Conservation (phyloP, 164 flowering plant genomes). For the Sedum album region DNA sequence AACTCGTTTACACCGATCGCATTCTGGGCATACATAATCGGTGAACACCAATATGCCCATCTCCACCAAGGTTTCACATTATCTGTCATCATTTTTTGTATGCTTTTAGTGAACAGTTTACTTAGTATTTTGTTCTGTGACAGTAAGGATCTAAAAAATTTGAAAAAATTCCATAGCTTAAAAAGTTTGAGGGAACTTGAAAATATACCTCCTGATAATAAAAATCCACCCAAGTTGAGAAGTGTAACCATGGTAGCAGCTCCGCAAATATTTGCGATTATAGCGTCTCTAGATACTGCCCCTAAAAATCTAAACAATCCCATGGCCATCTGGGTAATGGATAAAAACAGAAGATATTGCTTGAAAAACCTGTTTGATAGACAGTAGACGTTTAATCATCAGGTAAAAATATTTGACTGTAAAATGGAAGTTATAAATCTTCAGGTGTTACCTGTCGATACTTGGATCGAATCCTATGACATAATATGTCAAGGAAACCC, state of each 20-base stretch:
- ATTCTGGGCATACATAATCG: conserved; percentile 37
- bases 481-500: conserved; percentile 38
- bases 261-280: conserved; percentile 39
- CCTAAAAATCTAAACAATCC: conserved; percentile 32
- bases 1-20: conserved; percentile 33
- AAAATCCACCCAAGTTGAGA: conserved; percentile 36
- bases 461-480: conserved; percentile 45
- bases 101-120: background rate
- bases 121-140: conserved; percentile 12
- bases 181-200: background rate
- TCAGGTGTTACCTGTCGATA: conserved; percentile 27
- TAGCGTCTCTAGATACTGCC: conserved; percentile 34
- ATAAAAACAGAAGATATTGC: conserved; percentile 34
- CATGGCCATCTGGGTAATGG: conserved; percentile 35
- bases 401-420: background rate
- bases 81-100: background rate
- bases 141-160: background rate
- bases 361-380: conserved; percentile 31
- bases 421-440: background rate
- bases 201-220: background rate
- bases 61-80: conserved; percentile 28
- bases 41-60: conserved; percentile 44
- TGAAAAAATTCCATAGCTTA: background rate
- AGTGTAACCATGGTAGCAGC: conserved; percentile 23
- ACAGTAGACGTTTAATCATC: background rate